Base-by-base conservation (phyloP, 768 basidiomycete genomes). In the Collybiopsis confluens region DNA sequence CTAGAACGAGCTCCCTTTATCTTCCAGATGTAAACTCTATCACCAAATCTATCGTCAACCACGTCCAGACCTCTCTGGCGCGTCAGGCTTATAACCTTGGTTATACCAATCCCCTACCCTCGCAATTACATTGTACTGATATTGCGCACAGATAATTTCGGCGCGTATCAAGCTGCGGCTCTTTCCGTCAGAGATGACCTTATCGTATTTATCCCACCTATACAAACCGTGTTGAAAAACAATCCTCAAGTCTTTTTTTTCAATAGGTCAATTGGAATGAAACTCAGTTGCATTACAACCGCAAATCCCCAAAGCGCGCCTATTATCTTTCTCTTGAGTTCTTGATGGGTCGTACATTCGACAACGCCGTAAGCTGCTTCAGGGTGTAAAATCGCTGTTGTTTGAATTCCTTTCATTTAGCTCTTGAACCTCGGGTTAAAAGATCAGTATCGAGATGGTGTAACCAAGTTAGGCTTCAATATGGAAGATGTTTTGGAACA, bases 321-420 rank as follows among this genome's bases (percentile, higher is more conserved):
- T 98, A 98, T 75, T 99, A 98, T 70, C 82, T 98, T 56, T 96
- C 92, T 38, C 82, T 98, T 51, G 96, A 97, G 70, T 97, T 93
- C 70, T 71, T 94, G 61, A 90, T 91, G 86, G 85, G 89, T 41
- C 79, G 88, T 26, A 87, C 86, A 2, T 77, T 89, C 47, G 86
- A 90, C 57, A 86, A 86, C 57, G 79, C 79, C 11, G 78, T 76
- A 61, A n/a, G 66, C 53, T 11, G 1, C 33, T 16, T 42, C 79
- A 82, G 36, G 74, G 82, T 59, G 79, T 62, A 80, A 77, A 61
- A 62, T 77, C 53, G 73, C 72, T 72, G 66, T 72, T 71, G 33
- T 69, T 71, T 5, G 68, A 73, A 49, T 73, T 69, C 45, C 61
- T 13, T 21, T 36, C 45, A 26, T n/a, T 20, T 81, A 92, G 60